phyloP scores from a whole-genome alignment of 73 alveolate genomes.

The Paramecium primaurelia region DNA sequence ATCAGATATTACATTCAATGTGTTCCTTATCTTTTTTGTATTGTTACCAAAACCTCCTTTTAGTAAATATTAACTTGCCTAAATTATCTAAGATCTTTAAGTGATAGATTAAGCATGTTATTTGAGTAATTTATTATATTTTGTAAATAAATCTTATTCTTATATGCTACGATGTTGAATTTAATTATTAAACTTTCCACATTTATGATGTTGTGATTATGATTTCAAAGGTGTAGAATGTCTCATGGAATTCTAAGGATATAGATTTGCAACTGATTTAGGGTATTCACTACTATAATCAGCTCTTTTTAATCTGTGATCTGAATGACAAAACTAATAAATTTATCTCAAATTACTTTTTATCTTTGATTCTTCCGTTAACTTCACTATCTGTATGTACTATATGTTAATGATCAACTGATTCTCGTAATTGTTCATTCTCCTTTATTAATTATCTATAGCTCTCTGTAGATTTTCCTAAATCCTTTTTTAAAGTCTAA shows the following conservation, averaged over 20 bases:
- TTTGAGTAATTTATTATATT: neutral
- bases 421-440: neutral
- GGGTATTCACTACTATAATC: constrained; percentile 32
- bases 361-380: neutral
- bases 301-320: neutral
- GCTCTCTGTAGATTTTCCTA: neutral
- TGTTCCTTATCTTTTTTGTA: neutral
- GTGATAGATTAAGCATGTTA: constrained; percentile 9
- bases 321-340: constrained; percentile 45
- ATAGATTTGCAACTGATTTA: neutral
- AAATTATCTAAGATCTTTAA: constrained; percentile 1
- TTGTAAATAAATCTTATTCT: neutral
- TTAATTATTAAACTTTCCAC: neutral
- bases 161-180: neutral
- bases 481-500: neutral
- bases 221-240: constrained; percentile 35
- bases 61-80: neutral
- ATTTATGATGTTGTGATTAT: constrained; percentile 25
- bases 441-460: neutral
- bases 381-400: constrained; percentile 27
- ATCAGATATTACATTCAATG: constrained; percentile 22
- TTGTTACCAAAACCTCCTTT: neutral
- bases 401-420: neutral
- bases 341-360: neutral
- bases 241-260: neutral